These are phyloP conservation scores for sorghum (Sorghum bicolor) DNA, from an alignment of 176 grass and related monocot species.

Conservation along the genomic window Sorghum_bicolor_NCBIv3 NC_012872.2:70438001-70438500, in stretches of 20 bases:
- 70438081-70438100: conserved; percentile 6
- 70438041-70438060: not conserved
- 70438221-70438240: not conserved
- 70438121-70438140: conserved; percentile 16
- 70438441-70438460: not conserved
- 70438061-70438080: conserved; percentile 21
- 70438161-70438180: conserved; percentile 12
- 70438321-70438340: conserved; percentile 7
- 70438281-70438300: not conserved
- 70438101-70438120: conserved; percentile 3
- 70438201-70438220: not conserved
- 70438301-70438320: not conserved
- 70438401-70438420: not conserved
- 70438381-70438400: conserved; percentile 26
- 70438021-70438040: not conserved
- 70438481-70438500: not conserved
- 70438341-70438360: not conserved
- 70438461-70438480: not conserved
- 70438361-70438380: not conserved
- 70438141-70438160: not conserved
- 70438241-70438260: not conserved
- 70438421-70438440: not conserved
- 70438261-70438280: not conserved
- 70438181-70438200: conserved; percentile 5
- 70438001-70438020: conserved; percentile 2